phyloP scores from a whole-genome alignment of 2,329 filamentous ascomycete species.

The Penicillium psychrosexuale region DNA sequence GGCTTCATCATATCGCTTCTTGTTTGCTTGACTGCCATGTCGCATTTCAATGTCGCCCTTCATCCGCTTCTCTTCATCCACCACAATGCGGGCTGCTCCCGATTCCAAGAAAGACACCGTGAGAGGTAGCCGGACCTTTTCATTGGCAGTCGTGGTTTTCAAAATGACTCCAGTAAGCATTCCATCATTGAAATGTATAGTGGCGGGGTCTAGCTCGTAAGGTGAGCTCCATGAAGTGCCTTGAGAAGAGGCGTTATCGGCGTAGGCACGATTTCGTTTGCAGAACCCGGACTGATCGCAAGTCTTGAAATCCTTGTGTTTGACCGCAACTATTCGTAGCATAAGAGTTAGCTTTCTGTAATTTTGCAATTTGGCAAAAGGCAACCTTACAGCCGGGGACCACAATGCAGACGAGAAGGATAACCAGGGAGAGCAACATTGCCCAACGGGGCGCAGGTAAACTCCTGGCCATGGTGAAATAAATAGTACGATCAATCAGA shows the following conservation, averaged over 20 bases:
- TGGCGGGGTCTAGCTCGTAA: conserved; percentile 70
- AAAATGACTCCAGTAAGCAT: conserved; percentile 75
- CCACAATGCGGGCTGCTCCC: conserved; percentile 77
- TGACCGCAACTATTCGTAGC: conserved; percentile 66
- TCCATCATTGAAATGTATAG: conserved; percentile 73
- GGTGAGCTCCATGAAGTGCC: conserved; percentile 72
- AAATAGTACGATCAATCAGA: conserved; percentile 29
- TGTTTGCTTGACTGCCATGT: conserved; percentile 77
- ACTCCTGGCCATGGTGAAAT: conserved; percentile 49
- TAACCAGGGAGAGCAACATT: conserved; percentile 59
- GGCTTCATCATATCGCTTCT: conserved; percentile 92
- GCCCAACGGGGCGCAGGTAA: conserved; percentile 62
- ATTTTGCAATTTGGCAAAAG: background rate
- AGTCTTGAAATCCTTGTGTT: conserved; percentile 96
- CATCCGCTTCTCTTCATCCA: conserved; percentile 88
- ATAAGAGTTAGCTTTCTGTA: conserved; percentile 6
- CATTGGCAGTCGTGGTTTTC: conserved; percentile 68
- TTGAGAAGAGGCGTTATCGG: conserved; percentile 67
- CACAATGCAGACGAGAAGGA: conserved; percentile 59
- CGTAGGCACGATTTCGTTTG: conserved; percentile 86
- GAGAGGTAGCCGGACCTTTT: conserved; percentile 74
- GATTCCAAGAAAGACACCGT: conserved; percentile 86
- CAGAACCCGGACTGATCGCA: conserved; percentile 96
- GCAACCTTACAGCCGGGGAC: conserved; percentile 59
- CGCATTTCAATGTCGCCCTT: conserved; percentile 86